A percentile compares a stretch with the other conserved stretches of the same genome.
phyloP scores from a whole-genome alignment of 2,329 filamentous ascomycete species.

The Fusarium camptoceras region DNA sequence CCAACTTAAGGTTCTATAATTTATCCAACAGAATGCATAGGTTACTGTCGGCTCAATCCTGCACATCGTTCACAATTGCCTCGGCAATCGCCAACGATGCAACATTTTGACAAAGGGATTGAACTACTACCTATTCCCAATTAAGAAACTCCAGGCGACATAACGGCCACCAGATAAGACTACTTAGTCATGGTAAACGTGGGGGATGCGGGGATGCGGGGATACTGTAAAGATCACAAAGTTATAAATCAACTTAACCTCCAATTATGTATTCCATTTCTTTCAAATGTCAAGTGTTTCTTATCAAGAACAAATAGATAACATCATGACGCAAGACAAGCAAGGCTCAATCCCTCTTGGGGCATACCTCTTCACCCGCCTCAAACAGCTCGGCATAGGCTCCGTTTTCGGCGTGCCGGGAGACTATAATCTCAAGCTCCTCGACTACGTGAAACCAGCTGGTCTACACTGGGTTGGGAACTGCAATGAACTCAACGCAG shows the following conservation, averaged over 20 bases:
- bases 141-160: background rate
- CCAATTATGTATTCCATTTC: too few species aligned
- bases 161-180: background rate
- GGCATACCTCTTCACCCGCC: slow-evolving; percentile 13
- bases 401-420: slow-evolving; percentile 22
- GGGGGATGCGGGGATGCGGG: slow-evolving; percentile 6
- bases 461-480: slow-evolving; percentile 19
- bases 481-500: slow-evolving; percentile 20
- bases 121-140: slow-evolving; percentile 5
- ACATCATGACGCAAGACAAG: background rate
- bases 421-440: slow-evolving; percentile 22
- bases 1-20: too few species aligned
- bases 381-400: slow-evolving; percentile 13
- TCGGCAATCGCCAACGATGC: background rate
- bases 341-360: slow-evolving; percentile 1
- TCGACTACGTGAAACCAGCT: slow-evolving; percentile 13
- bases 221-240: too few species aligned
- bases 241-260: too few species aligned
- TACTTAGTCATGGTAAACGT: background rate
- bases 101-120: slow-evolving; percentile 4
- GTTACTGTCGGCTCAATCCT: background rate
- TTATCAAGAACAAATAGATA: rapidly evolving
- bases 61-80: background rate
- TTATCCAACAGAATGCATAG: too few species aligned
- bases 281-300: rapidly evolving